Base-by-base conservation (phyloP, 164 flowering plant species). In the Piper betle region DNA sequence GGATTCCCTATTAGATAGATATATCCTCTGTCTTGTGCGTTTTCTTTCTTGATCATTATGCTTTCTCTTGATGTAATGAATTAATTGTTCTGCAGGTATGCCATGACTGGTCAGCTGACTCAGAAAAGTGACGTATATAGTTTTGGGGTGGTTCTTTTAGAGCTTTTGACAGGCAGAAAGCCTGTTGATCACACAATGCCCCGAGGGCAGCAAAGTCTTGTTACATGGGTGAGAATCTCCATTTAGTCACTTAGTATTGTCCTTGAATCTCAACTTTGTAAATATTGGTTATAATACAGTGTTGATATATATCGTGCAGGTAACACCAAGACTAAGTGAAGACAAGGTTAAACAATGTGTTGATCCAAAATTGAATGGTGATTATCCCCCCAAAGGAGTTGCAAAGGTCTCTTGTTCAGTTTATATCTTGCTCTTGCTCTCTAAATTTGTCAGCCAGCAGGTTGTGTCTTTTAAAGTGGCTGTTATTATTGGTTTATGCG, bases 151-250 rank as follows among this genome's bases (percentile, higher is more conserved):
- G 81, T 79, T 73, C 80, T 79, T 69, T 69, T 79, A 18, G 79
- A 78, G 72, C 82, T 78, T 64, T 62, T 78, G 58, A 76, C 79
- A 11, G 82, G 82, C n/a, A 71, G 79, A 38, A 76, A 76, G 55
- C 82, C 79, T 13, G 79, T 78, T 1, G 82, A 78, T 39, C 82
- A 80, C 58, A 80, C 83, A 4, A 80, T 77, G 83, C 83, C 83
- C 15, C 71, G 73, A 54, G 83, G 83, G 64, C 83, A 80, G 61
- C 83, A 80, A 53, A 80, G 81, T 71, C 83, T 80, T 39, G 83
- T 80, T 59, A 77, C 83, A 62, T 80, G 83, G 83, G 83, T 80
- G 43, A 38, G 76, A 66, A 42, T 42, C 46, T 42, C 11, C 46
- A 42, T 6, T 42, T 42, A 10, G 46, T 42, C 11, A 42, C 46